Conservation (phyloP, 2,329 filamentous ascomycete species). For the Calonectria henricotiae region DNA sequence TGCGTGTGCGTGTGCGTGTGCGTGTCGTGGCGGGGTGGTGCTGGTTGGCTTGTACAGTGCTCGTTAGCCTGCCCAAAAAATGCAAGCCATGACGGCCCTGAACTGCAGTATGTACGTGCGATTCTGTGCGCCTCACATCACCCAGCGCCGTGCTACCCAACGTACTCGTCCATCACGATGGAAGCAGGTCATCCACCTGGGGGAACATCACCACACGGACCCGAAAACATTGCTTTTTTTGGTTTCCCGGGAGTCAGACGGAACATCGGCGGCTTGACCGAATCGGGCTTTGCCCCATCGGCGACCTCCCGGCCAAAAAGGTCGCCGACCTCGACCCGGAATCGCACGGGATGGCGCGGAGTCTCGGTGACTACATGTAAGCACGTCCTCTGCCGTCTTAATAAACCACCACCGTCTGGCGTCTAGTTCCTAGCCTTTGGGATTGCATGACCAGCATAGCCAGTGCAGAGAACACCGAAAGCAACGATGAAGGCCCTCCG, state of each 20-base stretch:
- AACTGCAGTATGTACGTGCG: not conserved
- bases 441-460: not conserved
- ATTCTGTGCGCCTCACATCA: not conserved
- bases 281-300: slow-evolving; percentile 13
- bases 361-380: not conserved
- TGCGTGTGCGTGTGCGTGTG: no score
- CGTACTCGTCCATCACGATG: not conserved
- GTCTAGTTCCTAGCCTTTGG: not conserved
- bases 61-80: not conserved
- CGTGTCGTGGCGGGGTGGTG: not conserved
- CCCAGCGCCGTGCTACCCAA: not conserved
- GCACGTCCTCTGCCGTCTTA: slow-evolving; percentile 4
- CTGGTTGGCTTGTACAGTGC: not conserved
- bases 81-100: slow-evolving; percentile 10
- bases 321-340: slow-evolving; percentile 2
- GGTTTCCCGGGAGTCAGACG: slow-evolving; percentile 1
- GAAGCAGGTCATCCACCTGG: no score
- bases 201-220: not conserved
- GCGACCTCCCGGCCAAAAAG: slow-evolving; percentile 10
- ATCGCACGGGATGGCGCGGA: not conserved
- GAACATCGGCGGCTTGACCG: slow-evolving; percentile 3
- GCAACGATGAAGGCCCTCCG: slow-evolving; percentile 6
- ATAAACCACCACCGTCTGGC: slow-evolving; percentile 7
- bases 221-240: slow-evolving; percentile 18
- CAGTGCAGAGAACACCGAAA: slow-evolving; percentile 3